Evolutionary conservation across 1,284 basidiomycete species (phyloP), one percentile per base, ranked within the genome.

Genomic region (Inonotus obliquus): DNA sequence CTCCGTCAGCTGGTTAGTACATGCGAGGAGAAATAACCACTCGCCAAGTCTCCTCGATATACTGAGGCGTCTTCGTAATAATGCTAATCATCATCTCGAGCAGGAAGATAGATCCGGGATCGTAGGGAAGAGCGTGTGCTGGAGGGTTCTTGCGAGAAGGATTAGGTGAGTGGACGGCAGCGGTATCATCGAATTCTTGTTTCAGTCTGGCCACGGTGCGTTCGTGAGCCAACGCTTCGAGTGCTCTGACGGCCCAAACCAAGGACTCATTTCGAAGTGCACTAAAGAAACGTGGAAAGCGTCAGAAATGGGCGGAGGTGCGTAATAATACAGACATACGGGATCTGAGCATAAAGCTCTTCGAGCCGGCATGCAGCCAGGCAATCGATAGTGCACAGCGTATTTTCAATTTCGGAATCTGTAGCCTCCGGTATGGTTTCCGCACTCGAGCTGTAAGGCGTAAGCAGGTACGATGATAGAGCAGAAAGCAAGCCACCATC

Each of bases 381-480:
- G 71, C 95, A 98, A 72, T 99, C 97, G 53, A 98, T 91, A 0
- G 97, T 92, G 65, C 92, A 96, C 7, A 99, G 79, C 0, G 96
- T 97, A 63, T 89, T 95, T 75, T 99, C 97, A 21, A 98, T 79
- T 68, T 99, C 96, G 29, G 90, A 82, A 27, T 95, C 91, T 0
- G 89, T 93, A 29, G 89, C 91, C 62, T 92, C 88, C 10, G 93
- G 91, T 1, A 93, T 83, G 19, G 84, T 79, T 27, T 95, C 92
- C 6, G 82, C 78, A 67, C 82, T 86, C 23, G 83, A 74, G 27
- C 84, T 82, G 71, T 98, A 98, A 0, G 97, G 97, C 14, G 96
- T 97, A 78, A 99, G 87, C 63, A 99, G 81, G 74, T 99, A 99
- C 0, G 94, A 97, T 1, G 96, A 98, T 54, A 99, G 75, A 0